Percentiles rank a stretch among this genome's conserved stretches.
Conservation (phyloP, 2,329 filamentous ascomycete genomes). For the Diaporthe sp. region DNA sequence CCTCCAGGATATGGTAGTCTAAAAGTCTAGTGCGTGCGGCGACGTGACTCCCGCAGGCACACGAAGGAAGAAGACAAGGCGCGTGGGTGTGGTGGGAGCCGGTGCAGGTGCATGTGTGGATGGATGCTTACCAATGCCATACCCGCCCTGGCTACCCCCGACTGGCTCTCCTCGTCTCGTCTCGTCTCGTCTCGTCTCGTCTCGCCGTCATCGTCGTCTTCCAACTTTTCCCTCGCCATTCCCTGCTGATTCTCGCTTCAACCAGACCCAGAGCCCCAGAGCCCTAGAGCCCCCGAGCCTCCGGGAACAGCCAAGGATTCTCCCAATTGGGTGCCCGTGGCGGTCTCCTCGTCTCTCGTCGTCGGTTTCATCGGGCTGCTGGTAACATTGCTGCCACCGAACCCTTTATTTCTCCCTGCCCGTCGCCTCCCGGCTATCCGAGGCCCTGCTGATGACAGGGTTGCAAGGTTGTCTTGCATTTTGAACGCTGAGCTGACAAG, state of each 20-base stretch:
- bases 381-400: conserved; percentile 26
- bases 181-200: conserved; percentile 21
- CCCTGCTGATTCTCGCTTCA: conserved; percentile 7
- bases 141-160: not conserved
- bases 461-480: conserved; percentile 21
- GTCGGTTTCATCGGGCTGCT: conserved; percentile 31
- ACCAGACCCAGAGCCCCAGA: conserved; percentile 26
- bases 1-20: not conserved
- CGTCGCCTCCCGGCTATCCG: conserved; percentile 23
- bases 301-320: conserved; percentile 9
- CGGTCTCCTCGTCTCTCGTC: conserved; percentile 8
- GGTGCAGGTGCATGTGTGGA: not conserved
- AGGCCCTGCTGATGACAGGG: conserved; percentile 17
- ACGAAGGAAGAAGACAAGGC: not conserved
- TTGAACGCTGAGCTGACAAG: conserved; percentile 4
- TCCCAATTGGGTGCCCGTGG: conserved; percentile 16
- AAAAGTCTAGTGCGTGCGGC: not conserved
- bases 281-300: conserved; percentile 18
- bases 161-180: not conserved
- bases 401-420: not conserved
- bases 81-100: not conserved
- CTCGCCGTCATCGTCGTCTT: conserved; percentile 28
- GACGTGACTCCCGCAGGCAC: not conserved
- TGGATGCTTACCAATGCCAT: conserved; percentile 23
- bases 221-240: conserved; percentile 24